Evolutionary conservation across 306 rosid species (phyloP), one percentile per base, ranked within the genome.

Genomic region (Chamaecrista fasciculata): DNA sequence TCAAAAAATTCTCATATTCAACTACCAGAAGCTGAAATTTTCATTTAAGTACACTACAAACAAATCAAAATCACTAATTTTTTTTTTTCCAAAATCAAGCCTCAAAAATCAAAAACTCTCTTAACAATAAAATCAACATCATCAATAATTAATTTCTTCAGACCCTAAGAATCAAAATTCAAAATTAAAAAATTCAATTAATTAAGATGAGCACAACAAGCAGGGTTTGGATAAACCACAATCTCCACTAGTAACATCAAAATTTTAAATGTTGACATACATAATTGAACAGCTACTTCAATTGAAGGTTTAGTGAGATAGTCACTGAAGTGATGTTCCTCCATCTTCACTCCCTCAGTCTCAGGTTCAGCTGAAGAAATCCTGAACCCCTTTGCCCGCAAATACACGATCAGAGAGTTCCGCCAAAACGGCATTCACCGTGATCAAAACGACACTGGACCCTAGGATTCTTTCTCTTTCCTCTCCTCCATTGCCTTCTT

Each of bases 401-500:
- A 91, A 91, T 66, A 86, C 58, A 16, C 50, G 66, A 6, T 91
- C 96, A 29, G 93, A 91, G 20, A 85, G 73, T 81, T 89, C 91
- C 4, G 97, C 91, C 64, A 91, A 80, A 65, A 86, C 76, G 62
- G 84, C 92, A 82, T 89, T 92, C 23, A 92, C 75, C 5, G 92
- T 85, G 24, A 89, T 90, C 85, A 92, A 85, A 82, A 85, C 96
- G 81, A 87, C 89, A 40, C 92, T 85, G 11, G 97, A 89, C 12
- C 96, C 96, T 7, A 89, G 72, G 34, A 92, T 92, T 75, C 73
- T 51, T 74, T 73, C 60, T 77, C 86, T 77, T 87, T 87, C 73
- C 80, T 78, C 85, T 85, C 83, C 76, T 77, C 79, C 93, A 86
- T 83, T 8, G 89, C 96, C 84, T 80, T 83, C 89, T 82, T 89